Conservation (phyloP, 495 filamentous ascomycete species). For the Glutinoglossum americanum region DNA sequence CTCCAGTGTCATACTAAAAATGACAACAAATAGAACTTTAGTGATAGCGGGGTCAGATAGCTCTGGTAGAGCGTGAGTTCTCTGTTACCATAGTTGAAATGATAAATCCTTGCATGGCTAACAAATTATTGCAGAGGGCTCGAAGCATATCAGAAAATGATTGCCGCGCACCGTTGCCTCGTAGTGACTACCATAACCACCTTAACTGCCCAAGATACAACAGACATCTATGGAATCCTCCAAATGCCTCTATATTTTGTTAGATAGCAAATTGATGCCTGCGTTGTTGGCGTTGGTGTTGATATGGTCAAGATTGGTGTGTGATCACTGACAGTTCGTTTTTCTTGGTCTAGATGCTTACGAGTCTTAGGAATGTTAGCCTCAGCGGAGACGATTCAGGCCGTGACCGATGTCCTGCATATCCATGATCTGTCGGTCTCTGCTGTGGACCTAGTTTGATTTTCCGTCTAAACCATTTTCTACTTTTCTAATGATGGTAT, state of each 20-base stretch:
- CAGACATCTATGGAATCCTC: conserved; percentile 64
- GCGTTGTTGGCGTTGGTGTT: conserved; percentile 59
- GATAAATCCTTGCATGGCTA: not conserved
- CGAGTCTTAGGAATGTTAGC: conserved; percentile 61
- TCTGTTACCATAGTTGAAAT: not conserved
- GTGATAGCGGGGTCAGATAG: conserved; percentile 75
- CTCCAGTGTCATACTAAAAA: no score
- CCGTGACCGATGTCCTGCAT: conserved; percentile 45
- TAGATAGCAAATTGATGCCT: conserved; percentile 62
- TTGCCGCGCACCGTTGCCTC: conserved; percentile 79
- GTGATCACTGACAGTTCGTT: conserved; percentile 5
- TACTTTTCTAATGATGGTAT: not conserved
- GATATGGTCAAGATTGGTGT: conserved; percentile 84
- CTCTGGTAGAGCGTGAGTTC: conserved; percentile 65
- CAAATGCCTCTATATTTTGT: conserved; percentile 59
- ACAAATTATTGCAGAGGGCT: conserved; percentile 39
- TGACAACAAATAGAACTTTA: conserved; percentile 28
- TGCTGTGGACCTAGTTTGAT: not conserved
- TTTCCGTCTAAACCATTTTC: not conserved
- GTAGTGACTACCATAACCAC: conserved; percentile 94
- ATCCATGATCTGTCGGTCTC: conserved; percentile 17
- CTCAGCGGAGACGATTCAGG: conserved; percentile 50
- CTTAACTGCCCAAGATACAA: conserved; percentile 84
- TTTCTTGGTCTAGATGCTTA: not conserved
- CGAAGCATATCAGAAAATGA: conserved; percentile 89